A percentile compares a stretch with the other conserved stretches of the same genome.
Conservation (phyloP, 495 filamentous ascomycete species). For the Penicillium subrubescens region DNA sequence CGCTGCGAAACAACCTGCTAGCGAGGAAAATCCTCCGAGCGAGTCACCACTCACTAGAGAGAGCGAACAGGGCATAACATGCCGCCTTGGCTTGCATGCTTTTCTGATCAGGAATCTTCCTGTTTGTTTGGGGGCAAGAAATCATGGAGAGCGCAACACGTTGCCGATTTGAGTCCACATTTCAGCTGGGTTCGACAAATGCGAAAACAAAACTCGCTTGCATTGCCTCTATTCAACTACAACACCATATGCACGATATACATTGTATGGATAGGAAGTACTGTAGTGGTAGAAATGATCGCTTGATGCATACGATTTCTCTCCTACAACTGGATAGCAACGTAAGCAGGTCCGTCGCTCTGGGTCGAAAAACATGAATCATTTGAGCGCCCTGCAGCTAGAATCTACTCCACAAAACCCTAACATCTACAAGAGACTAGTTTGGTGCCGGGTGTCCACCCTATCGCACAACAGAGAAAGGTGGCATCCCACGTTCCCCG, state of each 20-base stretch:
- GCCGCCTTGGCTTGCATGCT: background rate
- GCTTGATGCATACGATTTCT: background rate
- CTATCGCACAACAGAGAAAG: slow-evolving; percentile 15
- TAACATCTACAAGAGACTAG: slow-evolving; percentile 7
- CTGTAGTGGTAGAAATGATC: background rate
- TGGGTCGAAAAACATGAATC: background rate
- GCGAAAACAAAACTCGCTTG: background rate
- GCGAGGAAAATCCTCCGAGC: slow-evolving; percentile 21
- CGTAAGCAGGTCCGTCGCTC: background rate
- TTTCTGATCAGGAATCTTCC: background rate
- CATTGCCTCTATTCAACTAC: background rate
- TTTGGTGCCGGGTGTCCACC: slow-evolving; percentile 2
- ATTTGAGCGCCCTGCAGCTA: slow-evolving; percentile 14
- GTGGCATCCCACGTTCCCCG: slow-evolving; percentile 15
- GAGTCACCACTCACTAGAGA: background rate
- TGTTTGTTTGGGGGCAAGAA: background rate
- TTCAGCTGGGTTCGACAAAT: slow-evolving; percentile 10
- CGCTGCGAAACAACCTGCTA: slow-evolving; percentile 17
- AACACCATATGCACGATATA: too few species aligned
- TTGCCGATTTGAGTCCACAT: slow-evolving; percentile 2
- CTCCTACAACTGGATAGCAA: background rate
- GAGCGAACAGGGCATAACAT: background rate
- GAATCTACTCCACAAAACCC: slow-evolving; percentile 25
- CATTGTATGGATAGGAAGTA: background rate
- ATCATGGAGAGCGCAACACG: slow-evolving; percentile 5